Base-by-base conservation (phyloP, 1,139 yeast species). In the Candida freyschussii region DNA sequence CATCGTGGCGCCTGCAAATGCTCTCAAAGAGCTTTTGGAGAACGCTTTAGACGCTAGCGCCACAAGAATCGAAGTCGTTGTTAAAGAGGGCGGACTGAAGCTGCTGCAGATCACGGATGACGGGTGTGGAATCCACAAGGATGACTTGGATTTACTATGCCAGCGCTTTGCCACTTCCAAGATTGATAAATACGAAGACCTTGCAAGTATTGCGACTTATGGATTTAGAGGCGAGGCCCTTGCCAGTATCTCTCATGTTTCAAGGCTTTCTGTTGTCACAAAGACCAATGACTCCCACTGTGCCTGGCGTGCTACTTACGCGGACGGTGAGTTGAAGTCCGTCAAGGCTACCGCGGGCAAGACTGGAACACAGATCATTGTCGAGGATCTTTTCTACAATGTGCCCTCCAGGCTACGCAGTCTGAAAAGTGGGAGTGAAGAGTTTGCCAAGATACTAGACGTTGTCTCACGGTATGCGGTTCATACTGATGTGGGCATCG, bases 1-100 rank as follows among this genome's bases (percentile, higher is more conserved):
- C 60, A 85, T 93, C 39, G 72, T 89, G 21, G 93, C 89, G 7
- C 98, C 98, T 0, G 84, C 93, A 3, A 91, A 91, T 38, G 94
- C 85, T 1, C 57, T 85, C 15, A 75, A 78, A 45, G 95, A 85
- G 51, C 60, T 89, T 53, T 56, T 89, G 30, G 93, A 84, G 52
- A 87, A 87, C 59, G 67, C 89, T 11, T 62, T 86, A 2, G 96
- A 87, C 55, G 89, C 96, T 0, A 67, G 70, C 0, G 72, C 93
- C 10, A 60, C 75, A 1, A 52, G 62, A n/a, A 67, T 89, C n/a
- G 75, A 68, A 20, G 66, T 89, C 2, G 57, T 72, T 13, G 69
- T 79, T 9, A 81, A 81, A 49, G 78, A 77, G 14, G 75, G 78
- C 13, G 91, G 87, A 1, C 56, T 78, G 22, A 69, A 74, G 40